Evolutionary conservation across 192 early-diverging fungal species (phyloP).

Genomic region (Backusella liffmaniae): DNA sequence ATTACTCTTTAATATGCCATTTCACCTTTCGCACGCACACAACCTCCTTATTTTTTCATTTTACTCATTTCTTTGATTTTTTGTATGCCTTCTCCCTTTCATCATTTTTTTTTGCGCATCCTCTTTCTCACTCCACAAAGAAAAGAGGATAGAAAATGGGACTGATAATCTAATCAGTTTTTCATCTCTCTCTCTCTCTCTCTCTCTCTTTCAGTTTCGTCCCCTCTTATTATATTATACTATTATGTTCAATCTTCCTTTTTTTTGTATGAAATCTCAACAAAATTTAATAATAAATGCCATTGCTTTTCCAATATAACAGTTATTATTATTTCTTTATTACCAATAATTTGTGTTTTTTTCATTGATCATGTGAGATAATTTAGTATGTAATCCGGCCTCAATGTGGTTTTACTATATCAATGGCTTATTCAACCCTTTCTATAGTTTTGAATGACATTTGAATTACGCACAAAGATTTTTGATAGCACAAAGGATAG

Average conservation of each 20-base stretch:
- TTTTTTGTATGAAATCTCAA: constrained; percentile 4
- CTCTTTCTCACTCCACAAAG: background rate
- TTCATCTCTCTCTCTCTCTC: constrained; percentile 1
- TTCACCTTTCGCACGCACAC: background rate
- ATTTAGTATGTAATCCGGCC: background rate
- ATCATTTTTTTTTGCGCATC: constrained; percentile 1
- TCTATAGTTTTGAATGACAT: too few species aligned
- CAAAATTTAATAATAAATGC: constrained; percentile 5
- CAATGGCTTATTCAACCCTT: too few species aligned
- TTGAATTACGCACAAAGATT: too few species aligned
- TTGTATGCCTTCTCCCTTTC: background rate
- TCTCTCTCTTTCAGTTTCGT: background rate
- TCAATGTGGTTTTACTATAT: too few species aligned
- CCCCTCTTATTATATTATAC: background rate
- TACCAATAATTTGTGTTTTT: background rate
- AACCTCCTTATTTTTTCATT: background rate
- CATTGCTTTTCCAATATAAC: background rate
- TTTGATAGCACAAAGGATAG: too few species aligned
- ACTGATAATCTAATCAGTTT: background rate
- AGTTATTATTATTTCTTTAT: background rate
- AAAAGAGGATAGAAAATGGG: constrained; percentile 6
- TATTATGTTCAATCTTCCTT: constrained; percentile 4
- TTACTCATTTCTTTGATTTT: background rate
- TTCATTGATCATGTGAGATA: background rate
- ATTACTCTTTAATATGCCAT: constrained; percentile 2